Evolutionary conservation across 176 grass and related monocot genomes (phyloP), one percentile per base, ranked within the genome.

Genomic region (Poa pratensis): DNA sequence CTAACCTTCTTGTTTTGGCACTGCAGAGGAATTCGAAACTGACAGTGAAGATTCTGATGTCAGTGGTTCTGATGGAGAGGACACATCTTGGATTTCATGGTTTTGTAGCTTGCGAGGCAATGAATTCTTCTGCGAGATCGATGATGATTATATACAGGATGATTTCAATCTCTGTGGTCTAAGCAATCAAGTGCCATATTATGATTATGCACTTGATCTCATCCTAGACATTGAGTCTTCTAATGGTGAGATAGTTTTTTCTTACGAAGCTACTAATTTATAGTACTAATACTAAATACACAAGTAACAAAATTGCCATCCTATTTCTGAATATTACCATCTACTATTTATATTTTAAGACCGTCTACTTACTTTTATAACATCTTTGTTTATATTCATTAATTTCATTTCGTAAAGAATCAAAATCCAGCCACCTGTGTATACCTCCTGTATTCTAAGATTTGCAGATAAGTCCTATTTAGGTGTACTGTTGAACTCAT

Each of bases 61-160:
- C 81, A 97, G 95, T 39, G 92, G 95, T 73, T 95, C 91, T 55
- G 95, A 95, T 37, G 92, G 92, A 69, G 95, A 94, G 82, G 95
- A 95, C 58, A 93, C 92, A 85, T 95, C 95, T 45, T 97, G 95
- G 95, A 97, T 97, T 76, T 88, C 95, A 75, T 97, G 95, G 95
- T 97, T 97, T 73, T 97, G 95, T 63, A 95, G 88, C 73, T 84
- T 95, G 82, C 83, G 92, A 65, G 95, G 95, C 69, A 94, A 97
- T 79, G 95, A 97, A 70, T 97, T 97, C 89, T 97, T 95, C 84
- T 97, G 95, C 39, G 95, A 97, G 89, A 92, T 97, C 3, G 95
- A 97, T 79, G 95, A 97, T 49, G 95, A 97, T 37, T 97, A 97
- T 57, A 97, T 97, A 82, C 95, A 97, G 75, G 95, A 97, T 86